phyloP scores from a whole-genome alignment of 148 eudicot genomes.

The Chenopodium suecicum region DNA sequence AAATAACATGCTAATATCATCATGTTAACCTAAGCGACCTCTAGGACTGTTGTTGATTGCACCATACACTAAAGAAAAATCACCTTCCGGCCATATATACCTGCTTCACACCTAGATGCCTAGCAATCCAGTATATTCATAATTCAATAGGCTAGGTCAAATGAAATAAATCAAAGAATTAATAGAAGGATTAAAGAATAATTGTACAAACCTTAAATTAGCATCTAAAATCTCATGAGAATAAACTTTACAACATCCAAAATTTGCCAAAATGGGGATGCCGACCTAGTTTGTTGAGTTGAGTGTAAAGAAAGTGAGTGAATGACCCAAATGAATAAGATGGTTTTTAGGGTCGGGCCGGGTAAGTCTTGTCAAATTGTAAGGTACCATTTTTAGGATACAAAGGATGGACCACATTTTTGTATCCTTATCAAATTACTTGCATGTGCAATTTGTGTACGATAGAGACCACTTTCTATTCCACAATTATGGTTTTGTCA shows the following conservation, averaged over 20 bases:
- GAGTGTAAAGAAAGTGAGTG: neutral
- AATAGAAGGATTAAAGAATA: too few relatives aligned
- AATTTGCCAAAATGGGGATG: constrained; percentile 4
- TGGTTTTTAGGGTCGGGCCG: neutral
- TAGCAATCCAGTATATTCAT: too few relatives aligned
- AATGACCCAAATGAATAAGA: neutral
- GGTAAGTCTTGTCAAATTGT: constrained; percentile 15
- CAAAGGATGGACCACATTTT: constrained; percentile 14
- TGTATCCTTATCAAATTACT: constrained; percentile 21
- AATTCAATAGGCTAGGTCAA: too few relatives aligned
- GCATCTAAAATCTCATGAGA: neutral
- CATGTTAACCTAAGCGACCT: too few relatives aligned
- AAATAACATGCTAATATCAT: too few relatives aligned
- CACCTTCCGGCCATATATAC: too few relatives aligned
- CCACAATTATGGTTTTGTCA: constrained; percentile 25
- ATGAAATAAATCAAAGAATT: too few relatives aligned
- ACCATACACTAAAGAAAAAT: too few relatives aligned
- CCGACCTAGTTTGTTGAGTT: neutral
- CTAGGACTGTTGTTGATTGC: too few relatives aligned
- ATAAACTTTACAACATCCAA: neutral
- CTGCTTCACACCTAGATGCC: too few relatives aligned
- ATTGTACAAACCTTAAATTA: neutral
- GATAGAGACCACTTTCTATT: constrained; percentile 21
- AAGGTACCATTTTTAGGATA: constrained; percentile 9
- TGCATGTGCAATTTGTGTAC: constrained; percentile 28